Conservation (phyloP, 164 flowering plant genomes). For the Cinnamomum micranthum region DNA sequence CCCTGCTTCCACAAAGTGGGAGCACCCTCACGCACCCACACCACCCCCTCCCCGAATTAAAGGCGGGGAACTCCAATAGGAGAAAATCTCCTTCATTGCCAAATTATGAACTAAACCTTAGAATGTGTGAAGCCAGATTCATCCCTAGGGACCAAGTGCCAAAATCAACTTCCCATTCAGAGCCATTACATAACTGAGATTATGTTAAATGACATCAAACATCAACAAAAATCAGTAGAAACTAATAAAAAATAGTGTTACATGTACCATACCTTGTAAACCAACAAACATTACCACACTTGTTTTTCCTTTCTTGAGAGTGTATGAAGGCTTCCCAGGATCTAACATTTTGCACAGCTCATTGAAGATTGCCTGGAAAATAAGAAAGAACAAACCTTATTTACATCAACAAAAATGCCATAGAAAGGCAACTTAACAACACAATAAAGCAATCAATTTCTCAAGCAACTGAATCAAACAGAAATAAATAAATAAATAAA, state of each 20-base stretch:
- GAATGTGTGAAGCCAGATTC: background rate
- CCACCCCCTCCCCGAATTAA: no score
- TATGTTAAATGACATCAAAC: background rate
- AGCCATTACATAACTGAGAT: background rate
- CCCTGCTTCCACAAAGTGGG: no score
- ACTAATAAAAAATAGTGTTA: background rate
- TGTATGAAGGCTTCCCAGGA: constrained; percentile 91
- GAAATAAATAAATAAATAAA: no score
- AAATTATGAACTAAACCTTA: background rate
- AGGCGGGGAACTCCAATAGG: no score
- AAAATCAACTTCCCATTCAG: background rate
- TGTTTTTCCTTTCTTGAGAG: constrained; percentile 81
- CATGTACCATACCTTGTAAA: constrained; percentile 59
- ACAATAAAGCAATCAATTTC: background rate
- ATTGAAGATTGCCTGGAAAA: constrained; percentile 73
- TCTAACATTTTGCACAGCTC: constrained; percentile 93
- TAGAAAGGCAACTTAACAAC: background rate
- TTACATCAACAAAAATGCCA: background rate
- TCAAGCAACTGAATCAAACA: no score
- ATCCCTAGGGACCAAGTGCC: background rate
- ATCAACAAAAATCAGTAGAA: background rate
- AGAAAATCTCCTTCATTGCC: background rate
- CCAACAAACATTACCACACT: constrained; percentile 95
- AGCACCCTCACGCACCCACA: no score
- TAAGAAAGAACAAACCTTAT: background rate